A percentile compares a stretch with the other conserved stretches of the same genome.
Evolutionary conservation across 2,329 filamentous ascomycete species (phyloP).

Genomic region (Samsoniella hepiali): DNA sequence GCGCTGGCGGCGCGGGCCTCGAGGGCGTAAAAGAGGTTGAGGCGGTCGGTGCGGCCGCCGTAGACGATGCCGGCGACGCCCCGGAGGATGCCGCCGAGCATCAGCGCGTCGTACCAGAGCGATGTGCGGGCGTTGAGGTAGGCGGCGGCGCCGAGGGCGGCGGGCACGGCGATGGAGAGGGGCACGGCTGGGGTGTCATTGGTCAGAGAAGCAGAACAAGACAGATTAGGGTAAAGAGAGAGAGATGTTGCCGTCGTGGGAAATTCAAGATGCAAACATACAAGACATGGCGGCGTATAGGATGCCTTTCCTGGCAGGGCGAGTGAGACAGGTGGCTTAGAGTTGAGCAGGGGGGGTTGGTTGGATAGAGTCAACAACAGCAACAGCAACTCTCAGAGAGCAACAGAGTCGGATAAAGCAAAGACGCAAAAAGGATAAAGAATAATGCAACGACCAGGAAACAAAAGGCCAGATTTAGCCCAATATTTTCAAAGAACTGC

Average conservation of each 20-base stretch:
- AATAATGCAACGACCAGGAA: background rate
- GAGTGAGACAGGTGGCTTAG: slow-evolving; percentile 10
- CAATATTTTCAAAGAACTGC: too few species aligned
- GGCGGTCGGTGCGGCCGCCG: slow-evolving; percentile 44
- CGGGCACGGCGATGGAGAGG: slow-evolving; percentile 54
- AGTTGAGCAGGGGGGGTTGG: background rate
- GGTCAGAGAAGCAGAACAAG: too few species aligned
- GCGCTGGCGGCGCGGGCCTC: slow-evolving; percentile 60
- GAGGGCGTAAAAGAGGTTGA: slow-evolving; percentile 73
- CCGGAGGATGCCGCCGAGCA: slow-evolving; percentile 42
- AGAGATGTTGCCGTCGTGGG: background rate
- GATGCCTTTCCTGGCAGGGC: background rate
- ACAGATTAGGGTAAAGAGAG: background rate
- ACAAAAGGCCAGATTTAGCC: background rate
- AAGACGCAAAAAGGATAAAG: background rate
- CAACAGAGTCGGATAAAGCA: background rate
- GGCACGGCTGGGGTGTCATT: slow-evolving; percentile 40
- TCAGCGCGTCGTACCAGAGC: slow-evolving; percentile 60
- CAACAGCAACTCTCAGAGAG: background rate
- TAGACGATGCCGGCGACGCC: slow-evolving; percentile 39
- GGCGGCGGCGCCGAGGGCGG: slow-evolving; percentile 62
- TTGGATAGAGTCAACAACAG: background rate
- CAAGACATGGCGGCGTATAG: background rate
- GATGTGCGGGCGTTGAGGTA: slow-evolving; percentile 73
- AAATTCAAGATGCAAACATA: background rate